Percentiles rank a stretch among this genome's conserved stretches.
phyloP scores from a whole-genome alignment of 1,139 yeast genomes.

The Diutina pseudorugosa region DNA sequence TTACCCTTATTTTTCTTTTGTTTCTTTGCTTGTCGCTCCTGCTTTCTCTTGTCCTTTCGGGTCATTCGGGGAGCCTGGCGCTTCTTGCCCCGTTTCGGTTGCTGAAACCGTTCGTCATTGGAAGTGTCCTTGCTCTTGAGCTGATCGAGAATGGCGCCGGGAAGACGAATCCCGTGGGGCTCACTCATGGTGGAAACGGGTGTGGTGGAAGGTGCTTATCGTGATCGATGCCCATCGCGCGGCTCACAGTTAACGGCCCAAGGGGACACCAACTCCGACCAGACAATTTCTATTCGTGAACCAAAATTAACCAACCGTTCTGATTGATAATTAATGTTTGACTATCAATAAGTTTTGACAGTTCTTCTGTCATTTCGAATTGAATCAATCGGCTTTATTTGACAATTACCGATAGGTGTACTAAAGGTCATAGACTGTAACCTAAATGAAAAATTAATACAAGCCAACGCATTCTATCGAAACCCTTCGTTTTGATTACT shows the following conservation, averaged over 20 bases:
- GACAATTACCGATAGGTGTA: too few relatives aligned
- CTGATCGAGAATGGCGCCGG: slow-evolving; percentile 56
- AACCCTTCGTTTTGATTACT: too few relatives aligned
- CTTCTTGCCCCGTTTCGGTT: slow-evolving; percentile 17
- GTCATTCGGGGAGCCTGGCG: slow-evolving; percentile 17
- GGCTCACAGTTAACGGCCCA: neutral
- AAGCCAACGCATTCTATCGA: too few relatives aligned
- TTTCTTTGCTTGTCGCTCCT: slow-evolving; percentile 40
- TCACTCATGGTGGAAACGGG: neutral
- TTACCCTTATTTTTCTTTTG: slow-evolving; percentile 17
- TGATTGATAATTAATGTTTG: neutral
- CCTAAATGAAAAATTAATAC: too few relatives aligned
- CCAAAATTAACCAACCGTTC: too few relatives aligned
- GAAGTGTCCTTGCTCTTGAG: slow-evolving; percentile 28
- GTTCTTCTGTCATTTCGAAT: too few relatives aligned
- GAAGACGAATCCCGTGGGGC: slow-evolving; percentile 41
- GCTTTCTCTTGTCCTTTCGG: slow-evolving; percentile 48
- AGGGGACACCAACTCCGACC: too few relatives aligned
- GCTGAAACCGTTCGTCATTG: slow-evolving; percentile 11
- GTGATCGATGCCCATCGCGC: neutral
- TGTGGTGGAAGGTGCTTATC: neutral
- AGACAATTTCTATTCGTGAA: too few relatives aligned
- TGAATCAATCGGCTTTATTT: too few relatives aligned
- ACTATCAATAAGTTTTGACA: too few relatives aligned
- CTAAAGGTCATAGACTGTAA: too few relatives aligned